Evolutionary conservation across 2,329 filamentous ascomycete genomes (phyloP).

Genomic region (Teratosphaeria gauchensis): DNA sequence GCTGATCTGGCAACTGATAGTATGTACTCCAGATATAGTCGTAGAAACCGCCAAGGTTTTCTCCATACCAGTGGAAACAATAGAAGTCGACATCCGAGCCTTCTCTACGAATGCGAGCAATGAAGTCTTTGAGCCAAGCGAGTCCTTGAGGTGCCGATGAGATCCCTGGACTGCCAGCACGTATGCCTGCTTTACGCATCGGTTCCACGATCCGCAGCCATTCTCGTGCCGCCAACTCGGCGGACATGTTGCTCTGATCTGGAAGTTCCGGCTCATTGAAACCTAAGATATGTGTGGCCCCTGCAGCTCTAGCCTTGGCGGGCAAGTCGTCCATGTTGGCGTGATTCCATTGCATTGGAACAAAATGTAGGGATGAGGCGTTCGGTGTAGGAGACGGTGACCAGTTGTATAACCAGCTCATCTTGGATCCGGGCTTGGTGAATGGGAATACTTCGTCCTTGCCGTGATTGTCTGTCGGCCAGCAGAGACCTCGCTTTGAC

Average conservation of each 20-base stretch:
- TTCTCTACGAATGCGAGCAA: conserved; percentile 12
- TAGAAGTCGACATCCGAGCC: conserved; percentile 24
- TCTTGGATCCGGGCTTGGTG: conserved; percentile 23
- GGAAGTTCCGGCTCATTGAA: conserved; percentile 27
- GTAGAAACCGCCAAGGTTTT: conserved; percentile 20
- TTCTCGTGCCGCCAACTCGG: conserved; percentile 16
- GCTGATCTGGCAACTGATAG: conserved; percentile 9
- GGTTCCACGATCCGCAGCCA: conserved; percentile 23
- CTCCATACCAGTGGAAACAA: conserved; percentile 25
- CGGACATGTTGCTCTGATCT: conserved; percentile 23
- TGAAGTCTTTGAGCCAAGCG: conserved; percentile 19
- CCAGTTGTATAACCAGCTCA: conserved; percentile 28
- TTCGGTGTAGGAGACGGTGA: conserved; percentile 18
- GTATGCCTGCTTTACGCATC: conserved; percentile 16
- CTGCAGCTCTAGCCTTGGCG: conserved; percentile 8
- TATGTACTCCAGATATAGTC: conserved; percentile 26
- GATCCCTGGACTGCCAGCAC: conserved; percentile 22
- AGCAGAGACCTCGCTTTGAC: conserved; percentile 25
- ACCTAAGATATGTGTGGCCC: conserved; percentile 11
- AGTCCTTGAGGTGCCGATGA: conserved; percentile 20
- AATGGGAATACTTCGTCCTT: conserved; percentile 19
- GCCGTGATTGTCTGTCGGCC: conserved; percentile 20
- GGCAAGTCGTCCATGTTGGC: conserved; percentile 17
- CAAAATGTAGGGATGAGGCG: conserved; percentile 17
- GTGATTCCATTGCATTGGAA: conserved; percentile 27